Percentiles rank a stretch among this genome's conserved stretches.
These are phyloP conservation scores for Cyclostephanos tholiformis DNA, from an alignment of 108 stramenopile genomes.

Conservation along the genomic window DNA sequence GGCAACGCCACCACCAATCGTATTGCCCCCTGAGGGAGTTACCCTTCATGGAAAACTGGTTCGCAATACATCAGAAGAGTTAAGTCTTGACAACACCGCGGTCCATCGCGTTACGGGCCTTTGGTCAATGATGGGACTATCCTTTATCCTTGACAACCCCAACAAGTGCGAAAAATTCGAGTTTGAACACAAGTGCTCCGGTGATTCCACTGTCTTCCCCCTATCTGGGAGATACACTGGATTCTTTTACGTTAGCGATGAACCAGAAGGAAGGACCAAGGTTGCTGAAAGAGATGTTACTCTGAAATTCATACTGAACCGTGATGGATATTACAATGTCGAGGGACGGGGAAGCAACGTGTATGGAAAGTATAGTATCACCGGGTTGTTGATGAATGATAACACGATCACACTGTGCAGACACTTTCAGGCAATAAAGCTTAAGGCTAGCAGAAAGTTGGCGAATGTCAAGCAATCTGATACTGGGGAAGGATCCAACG, in stretches of 20 bases:
- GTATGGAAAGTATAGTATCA: conserved; percentile 86
- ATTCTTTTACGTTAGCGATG: conserved; percentile 71
- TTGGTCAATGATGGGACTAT: conserved; percentile 73
- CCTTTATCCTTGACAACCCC: conserved; percentile 67
- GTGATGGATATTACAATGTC: conserved; percentile 82
- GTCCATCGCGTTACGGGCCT: conserved; percentile 74
- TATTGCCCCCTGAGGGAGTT: conserved; percentile 61
- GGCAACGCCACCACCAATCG: conserved; percentile 46
- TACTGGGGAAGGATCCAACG: conserved; percentile 57
- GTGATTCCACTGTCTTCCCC: conserved; percentile 58
- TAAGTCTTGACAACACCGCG: conserved; percentile 54
- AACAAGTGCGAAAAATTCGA: conserved; percentile 82
- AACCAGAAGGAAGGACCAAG: conserved; percentile 60
- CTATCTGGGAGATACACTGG: conserved; percentile 82
- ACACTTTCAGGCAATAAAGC: conserved; percentile 60
- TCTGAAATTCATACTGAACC: conserved; percentile 77
- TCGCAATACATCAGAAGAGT: conserved; percentile 54
- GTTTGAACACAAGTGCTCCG: conserved; percentile 79
- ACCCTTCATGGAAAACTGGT: conserved; percentile 74
- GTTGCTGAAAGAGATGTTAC: conserved; percentile 75
- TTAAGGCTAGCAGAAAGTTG: conserved; percentile 19
- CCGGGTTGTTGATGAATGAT: conserved; percentile 70
- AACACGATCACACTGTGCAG: conserved; percentile 79
- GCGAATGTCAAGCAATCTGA: conserved; percentile 36
- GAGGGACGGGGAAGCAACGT: conserved; percentile 82